Evolutionary conservation across 768 basidiomycete species (phyloP).

Genomic region (Termitomyces heimii): DNA sequence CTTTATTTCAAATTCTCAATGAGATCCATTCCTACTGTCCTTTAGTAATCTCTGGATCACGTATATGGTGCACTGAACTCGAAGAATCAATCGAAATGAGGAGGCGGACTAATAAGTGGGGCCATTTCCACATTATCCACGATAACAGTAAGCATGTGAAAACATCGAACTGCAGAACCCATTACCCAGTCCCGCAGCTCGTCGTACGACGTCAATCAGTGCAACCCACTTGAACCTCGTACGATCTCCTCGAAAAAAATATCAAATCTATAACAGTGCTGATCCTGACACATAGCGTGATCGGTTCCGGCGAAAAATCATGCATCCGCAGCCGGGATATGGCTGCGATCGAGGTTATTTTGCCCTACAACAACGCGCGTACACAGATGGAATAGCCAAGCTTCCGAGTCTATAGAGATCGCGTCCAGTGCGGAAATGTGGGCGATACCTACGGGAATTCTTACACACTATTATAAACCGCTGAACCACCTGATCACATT

Average conservation of each 20-base stretch:
- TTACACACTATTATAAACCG: not conserved
- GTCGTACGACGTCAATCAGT: not conserved
- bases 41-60: not conserved
- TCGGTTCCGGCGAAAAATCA: not conserved
- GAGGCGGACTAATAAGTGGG: not conserved
- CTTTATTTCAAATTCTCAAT: not conserved
- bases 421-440: not conserved
- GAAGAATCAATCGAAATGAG: not conserved
- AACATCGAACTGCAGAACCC: not conserved
- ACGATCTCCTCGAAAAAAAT: not conserved
- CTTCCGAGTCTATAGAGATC: not conserved
- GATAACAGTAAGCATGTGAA: not conserved
- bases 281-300: not conserved
- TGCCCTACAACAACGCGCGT: not conserved
- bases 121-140: not conserved
- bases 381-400: not conserved
- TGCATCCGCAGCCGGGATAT: not conserved
- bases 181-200: not conserved
- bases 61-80: not conserved
- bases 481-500: not conserved
- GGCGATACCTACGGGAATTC: not conserved
- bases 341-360: not conserved
- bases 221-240: not conserved
- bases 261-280: not conserved
- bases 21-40: not conserved